These are phyloP conservation scores for Cyclotella choctawhatcheeana DNA, from an alignment of 108 stramenopile genomes.

Conservation along the genomic window DNA sequence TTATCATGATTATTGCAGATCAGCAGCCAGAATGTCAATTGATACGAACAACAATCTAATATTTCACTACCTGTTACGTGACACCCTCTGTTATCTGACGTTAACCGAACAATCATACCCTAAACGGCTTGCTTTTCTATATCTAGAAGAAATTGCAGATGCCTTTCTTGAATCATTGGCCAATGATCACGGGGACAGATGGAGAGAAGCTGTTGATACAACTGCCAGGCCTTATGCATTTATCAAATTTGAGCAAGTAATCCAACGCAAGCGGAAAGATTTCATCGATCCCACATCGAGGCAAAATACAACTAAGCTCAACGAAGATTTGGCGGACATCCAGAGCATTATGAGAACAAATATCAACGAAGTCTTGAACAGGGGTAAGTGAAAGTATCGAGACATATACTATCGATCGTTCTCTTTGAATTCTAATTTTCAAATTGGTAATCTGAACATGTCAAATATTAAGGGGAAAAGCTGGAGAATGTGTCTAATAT, in stretches of 20 bases:
- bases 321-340: conserved; percentile 96
- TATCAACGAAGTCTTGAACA: conserved; percentile 87
- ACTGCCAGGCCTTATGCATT: conserved; percentile 94
- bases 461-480: conserved; percentile 61
- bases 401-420: background rate
- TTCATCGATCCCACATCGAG: conserved; percentile 89
- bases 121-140: conserved; percentile 96
- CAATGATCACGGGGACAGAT: conserved; percentile 78
- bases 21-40: conserved; percentile 75
- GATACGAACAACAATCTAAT: conserved; percentile 59
- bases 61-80: conserved; percentile 91
- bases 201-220: conserved; percentile 69
- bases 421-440: background rate
- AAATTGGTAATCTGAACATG: background rate
- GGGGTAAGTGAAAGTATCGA: conserved; percentile 35
- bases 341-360: conserved; percentile 97
- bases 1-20: conserved; percentile 16
- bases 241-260: conserved; percentile 90
- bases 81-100: conserved; percentile 76
- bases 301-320: conserved; percentile 84
- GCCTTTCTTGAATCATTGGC: conserved; percentile 81
- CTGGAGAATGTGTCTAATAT: conserved; percentile 82
- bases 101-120: conserved; percentile 89
- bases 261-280: conserved; percentile 94
- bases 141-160: conserved; percentile 93